Conservation (phyloP, 805 yeast species). For the Millerago galiae region DNA sequence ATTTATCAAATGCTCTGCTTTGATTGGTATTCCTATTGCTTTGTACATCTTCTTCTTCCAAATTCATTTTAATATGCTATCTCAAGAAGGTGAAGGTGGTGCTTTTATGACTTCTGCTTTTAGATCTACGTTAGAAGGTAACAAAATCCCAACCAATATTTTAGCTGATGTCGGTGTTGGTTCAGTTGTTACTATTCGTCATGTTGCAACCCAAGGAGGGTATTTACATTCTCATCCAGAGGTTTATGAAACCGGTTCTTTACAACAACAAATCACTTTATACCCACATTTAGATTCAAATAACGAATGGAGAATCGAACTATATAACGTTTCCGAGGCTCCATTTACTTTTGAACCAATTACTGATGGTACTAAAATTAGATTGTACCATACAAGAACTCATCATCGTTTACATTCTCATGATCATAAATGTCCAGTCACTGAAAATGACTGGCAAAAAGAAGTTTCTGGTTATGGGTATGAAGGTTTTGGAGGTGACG, state of each 20-base stretch:
- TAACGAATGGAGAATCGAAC: slow-evolving; percentile 67
- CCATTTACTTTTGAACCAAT: slow-evolving; percentile 56
- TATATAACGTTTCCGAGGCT: slow-evolving; percentile 52
- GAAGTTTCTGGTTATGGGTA: slow-evolving; percentile 75
- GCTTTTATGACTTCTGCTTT: slow-evolving; percentile 70
- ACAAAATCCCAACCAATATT: slow-evolving; percentile 52
- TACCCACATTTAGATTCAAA: slow-evolving; percentile 75
- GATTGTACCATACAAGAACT: slow-evolving; percentile 54
- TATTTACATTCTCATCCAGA: slow-evolving; percentile 78
- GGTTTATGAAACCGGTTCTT: slow-evolving; percentile 69
- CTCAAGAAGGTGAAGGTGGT: slow-evolving; percentile 63
- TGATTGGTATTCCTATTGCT: slow-evolving; percentile 52
- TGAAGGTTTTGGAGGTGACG: slow-evolving; percentile 74
- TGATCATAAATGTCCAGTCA: slow-evolving; percentile 74
- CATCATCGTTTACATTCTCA: slow-evolving; percentile 74
- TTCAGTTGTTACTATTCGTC: slow-evolving; percentile 61
- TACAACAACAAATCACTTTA: slow-evolving; percentile 77
- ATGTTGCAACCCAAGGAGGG: slow-evolving; percentile 67
- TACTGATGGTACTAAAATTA: slow-evolving; percentile 61
- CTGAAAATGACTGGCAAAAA: slow-evolving; percentile 75
- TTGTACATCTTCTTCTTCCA: slow-evolving; percentile 55
- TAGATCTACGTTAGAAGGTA: slow-evolving; percentile 54
- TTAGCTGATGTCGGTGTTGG: slow-evolving; percentile 68
- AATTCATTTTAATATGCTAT: slow-evolving; percentile 53
- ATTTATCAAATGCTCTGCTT: slow-evolving; percentile 41